Evolutionary conservation across 805 yeast genomes (phyloP), one percentile per base, ranked within the genome.

Genomic region (Peterozyma toletana): DNA sequence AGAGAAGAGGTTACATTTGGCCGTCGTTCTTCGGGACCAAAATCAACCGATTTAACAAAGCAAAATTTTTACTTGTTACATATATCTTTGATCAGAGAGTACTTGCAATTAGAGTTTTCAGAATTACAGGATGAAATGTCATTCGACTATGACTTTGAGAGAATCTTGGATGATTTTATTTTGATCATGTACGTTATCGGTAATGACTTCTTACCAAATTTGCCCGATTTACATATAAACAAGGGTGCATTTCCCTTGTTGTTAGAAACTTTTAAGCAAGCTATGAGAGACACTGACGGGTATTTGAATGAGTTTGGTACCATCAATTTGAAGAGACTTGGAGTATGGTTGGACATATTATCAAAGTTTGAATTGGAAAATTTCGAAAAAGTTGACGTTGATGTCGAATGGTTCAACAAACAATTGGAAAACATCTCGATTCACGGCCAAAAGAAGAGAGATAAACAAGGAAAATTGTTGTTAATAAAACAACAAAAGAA

Each of bases 1-100:
- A 83, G 99, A 71, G 99, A 93, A 67, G 98, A 93, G 64, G 99
- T 95, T 17, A 75, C 77, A 0, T 93, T 93, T 67, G 97, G 97
- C 1, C 71, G 77, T 37, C 51, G 49, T 15, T 34, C 41, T 9
- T 42, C 44, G 11, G 29, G 40, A 11, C 27, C 29, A 18, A 55
- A 55, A 29, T 53, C 66, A 63, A 66, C 62, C 30, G 80, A 65
- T 50, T 71, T 93, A 35, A 80, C 81, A 48, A 83, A 83, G 44
- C 96, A 91, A 66, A 82, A 76, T 45, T 93, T 93, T 56, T 86
- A 68, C 58, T 65, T 95, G 46, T 69, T 93, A 52, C 98, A 93
- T 64, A 68, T 93, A 35, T 82, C 96, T 11, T 68, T 93, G 40
- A 81, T 91, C 27, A 78, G 99, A 64, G 98, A 93, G 62, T 93